These are phyloP conservation scores for Acanthamoeba lenticulata DNA, from an alignment of 208 protist genomes.

Conservation along the genomic window DNA sequence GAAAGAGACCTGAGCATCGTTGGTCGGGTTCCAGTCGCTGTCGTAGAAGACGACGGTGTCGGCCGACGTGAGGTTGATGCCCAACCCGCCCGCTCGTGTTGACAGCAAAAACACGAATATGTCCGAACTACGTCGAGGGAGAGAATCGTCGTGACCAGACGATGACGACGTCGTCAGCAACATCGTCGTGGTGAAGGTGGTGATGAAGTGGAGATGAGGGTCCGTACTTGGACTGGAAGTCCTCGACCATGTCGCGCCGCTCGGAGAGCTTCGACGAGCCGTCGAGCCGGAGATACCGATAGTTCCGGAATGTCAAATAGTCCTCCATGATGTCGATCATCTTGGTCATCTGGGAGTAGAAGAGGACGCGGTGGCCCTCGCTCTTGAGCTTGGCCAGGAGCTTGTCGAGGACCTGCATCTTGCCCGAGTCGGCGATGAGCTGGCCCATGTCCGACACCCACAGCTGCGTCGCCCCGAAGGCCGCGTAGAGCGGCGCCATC, in stretches of 20 bases:
- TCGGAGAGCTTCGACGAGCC: constrained; percentile 92
- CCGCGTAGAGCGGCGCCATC: background rate
- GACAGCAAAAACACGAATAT: constrained; percentile 83
- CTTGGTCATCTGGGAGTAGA: constrained; percentile 85
- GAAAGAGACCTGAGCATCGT: constrained; percentile 86
- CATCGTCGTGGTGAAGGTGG: constrained; percentile 71
- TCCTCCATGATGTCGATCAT: constrained; percentile 82
- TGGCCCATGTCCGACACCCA: constrained; percentile 72
- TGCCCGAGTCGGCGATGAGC: constrained; percentile 71
- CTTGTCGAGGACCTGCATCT: constrained; percentile 89
- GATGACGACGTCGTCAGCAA: constrained; percentile 86
- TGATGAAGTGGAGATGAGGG: constrained; percentile 69
- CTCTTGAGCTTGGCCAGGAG: constrained; percentile 89
- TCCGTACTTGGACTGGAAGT: constrained; percentile 92
- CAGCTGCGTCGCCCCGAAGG: constrained; percentile 64
- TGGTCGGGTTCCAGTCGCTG: constrained; percentile 87
- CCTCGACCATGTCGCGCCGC: constrained; percentile 93
- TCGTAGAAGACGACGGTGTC: constrained; percentile 89
- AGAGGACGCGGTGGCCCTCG: constrained; percentile 82
- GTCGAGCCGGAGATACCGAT: constrained; percentile 95
- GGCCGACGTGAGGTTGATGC: constrained; percentile 87
- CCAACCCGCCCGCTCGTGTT: constrained; percentile 86
- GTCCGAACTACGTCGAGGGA: background rate
- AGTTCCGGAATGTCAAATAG: constrained; percentile 90
- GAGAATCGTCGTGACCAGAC: constrained; percentile 87